phyloP scores from a whole-genome alignment of 228 moss, liverwort and hornwort genomes.

The Sphagnum magellanicum region DNA sequence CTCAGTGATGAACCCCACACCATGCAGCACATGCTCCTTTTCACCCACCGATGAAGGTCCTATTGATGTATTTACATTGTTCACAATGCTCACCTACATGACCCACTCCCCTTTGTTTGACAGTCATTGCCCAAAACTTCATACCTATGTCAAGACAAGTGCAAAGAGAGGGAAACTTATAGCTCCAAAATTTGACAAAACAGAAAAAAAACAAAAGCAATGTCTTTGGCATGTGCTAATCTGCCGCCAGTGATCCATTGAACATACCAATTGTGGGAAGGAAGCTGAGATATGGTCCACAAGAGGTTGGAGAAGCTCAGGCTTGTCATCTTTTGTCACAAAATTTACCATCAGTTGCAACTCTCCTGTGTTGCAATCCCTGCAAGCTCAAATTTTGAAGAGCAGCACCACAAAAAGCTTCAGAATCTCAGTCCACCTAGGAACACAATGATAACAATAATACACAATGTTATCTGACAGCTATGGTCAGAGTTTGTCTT shows the following conservation, averaged over 20 bases:
- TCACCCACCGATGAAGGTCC: conserved; percentile 76
- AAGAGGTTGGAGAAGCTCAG: conserved; percentile 70
- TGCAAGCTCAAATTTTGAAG: conserved; percentile 11
- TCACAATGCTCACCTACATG: conserved; percentile 78
- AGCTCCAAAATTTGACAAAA: too few relatives aligned
- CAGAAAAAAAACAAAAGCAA: neutral
- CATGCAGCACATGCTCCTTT: conserved; percentile 75
- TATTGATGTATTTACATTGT: conserved; percentile 77
- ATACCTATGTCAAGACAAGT: too few relatives aligned
- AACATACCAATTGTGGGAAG: conserved; percentile 80
- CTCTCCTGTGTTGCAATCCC: conserved; percentile 67
- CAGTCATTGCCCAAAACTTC: neutral
- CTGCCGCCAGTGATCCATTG: neutral
- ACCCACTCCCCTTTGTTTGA: neutral
- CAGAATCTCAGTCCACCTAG: neutral
- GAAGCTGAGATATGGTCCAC: conserved; percentile 51
- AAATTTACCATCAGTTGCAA: conserved; percentile 92
- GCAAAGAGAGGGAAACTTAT: too few relatives aligned
- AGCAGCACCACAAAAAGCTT: neutral
- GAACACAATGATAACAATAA: neutral
- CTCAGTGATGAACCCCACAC: conserved; percentile 70
- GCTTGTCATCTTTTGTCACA: conserved; percentile 81
- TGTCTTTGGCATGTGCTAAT: neutral
- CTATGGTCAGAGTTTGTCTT: too few relatives aligned
- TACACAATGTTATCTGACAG: neutral